Evolutionary conservation across 1,284 basidiomycete species (phyloP).

Genomic region (Leccinum huronense): DNA sequence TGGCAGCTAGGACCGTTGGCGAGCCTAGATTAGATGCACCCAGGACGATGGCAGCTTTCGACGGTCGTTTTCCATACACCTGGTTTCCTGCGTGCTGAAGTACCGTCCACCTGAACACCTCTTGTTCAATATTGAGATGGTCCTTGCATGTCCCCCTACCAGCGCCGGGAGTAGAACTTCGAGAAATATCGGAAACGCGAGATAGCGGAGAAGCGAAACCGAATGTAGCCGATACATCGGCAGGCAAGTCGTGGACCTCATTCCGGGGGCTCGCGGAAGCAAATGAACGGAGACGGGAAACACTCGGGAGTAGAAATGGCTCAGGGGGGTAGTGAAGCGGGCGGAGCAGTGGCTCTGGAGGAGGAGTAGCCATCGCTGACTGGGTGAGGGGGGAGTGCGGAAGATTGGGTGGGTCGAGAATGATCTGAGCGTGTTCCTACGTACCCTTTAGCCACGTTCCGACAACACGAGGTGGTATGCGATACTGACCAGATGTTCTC

Average conservation of each 20-base stretch:
- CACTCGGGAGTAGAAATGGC: slow-evolving; percentile 70
- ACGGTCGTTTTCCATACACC: slow-evolving; percentile 50
- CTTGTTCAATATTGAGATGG: slow-evolving; percentile 40
- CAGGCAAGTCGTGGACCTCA: slow-evolving; percentile 43
- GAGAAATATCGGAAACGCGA: slow-evolving; percentile 69
- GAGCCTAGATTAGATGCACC: slow-evolving; percentile 56
- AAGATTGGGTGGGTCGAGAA: slow-evolving; percentile 44
- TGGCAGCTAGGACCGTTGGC: slow-evolving; percentile 82
- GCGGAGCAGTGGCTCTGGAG: slow-evolving; percentile 38
- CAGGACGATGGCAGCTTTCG: slow-evolving; percentile 62
- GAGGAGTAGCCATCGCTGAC: slow-evolving; percentile 35
- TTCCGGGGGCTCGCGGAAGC: slow-evolving; percentile 56
- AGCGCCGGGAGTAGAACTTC: slow-evolving; percentile 53
- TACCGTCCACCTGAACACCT: slow-evolving; percentile 80
- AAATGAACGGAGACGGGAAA: slow-evolving; percentile 79
- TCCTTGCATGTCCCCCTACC: slow-evolving; percentile 27
- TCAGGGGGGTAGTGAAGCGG: slow-evolving; percentile 38
- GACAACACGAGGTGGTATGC: slow-evolving; percentile 15
- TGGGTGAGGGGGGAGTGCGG: slow-evolving; percentile 43
- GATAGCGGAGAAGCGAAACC: slow-evolving; percentile 57
- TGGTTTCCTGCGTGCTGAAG: slow-evolving; percentile 59
- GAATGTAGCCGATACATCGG: slow-evolving; percentile 43
- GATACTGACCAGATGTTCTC: slow-evolving; percentile 43
- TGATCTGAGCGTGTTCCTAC: slow-evolving; percentile 38
- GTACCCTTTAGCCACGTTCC: slow-evolving; percentile 20